Conservation (phyloP, 306 rosid species). For the Corylus avellana region DNA sequence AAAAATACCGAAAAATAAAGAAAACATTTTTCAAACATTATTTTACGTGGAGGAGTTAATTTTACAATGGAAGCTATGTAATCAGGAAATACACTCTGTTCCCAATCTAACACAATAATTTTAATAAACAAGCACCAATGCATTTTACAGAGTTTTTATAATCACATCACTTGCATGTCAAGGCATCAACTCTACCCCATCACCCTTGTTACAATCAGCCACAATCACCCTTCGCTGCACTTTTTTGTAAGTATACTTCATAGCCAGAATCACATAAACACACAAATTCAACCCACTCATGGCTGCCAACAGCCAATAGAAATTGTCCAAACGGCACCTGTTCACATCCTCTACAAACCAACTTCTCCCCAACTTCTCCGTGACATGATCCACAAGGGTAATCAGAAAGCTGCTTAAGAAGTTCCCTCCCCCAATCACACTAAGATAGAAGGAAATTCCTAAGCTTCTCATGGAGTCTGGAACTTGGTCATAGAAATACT, state of each 20-base stretch:
- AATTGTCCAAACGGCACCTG: constrained; percentile 45
- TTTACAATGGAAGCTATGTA: no score
- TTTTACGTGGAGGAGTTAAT: no score
- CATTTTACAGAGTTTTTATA: no score
- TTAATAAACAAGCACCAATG: not conserved
- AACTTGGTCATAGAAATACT: constrained; percentile 52
- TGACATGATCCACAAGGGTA: constrained; percentile 42
- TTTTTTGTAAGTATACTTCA: constrained; percentile 42
- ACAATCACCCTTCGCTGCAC: constrained; percentile 17
- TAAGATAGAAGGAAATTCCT: constrained; percentile 51
- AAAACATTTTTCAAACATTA: no score
- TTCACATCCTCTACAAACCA: constrained; percentile 52
- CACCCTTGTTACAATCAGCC: not conserved
- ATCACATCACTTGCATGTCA: not conserved
- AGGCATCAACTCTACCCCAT: constrained; percentile 24
- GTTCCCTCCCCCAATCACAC: constrained; percentile 49
- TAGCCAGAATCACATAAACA: constrained; percentile 30
- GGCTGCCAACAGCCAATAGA: constrained; percentile 42
- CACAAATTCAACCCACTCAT: constrained; percentile 36
- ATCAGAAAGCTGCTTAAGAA: constrained; percentile 51
- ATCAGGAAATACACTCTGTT: not conserved
- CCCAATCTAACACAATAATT: not conserved
- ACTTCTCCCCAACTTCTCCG: constrained; percentile 31
- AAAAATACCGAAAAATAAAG: no score
- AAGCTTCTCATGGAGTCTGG: constrained; percentile 55